These are phyloP conservation scores for Fusarium compactum DNA, from an alignment of 2,329 filamentous ascomycete species.

Conservation along the genomic window DNA sequence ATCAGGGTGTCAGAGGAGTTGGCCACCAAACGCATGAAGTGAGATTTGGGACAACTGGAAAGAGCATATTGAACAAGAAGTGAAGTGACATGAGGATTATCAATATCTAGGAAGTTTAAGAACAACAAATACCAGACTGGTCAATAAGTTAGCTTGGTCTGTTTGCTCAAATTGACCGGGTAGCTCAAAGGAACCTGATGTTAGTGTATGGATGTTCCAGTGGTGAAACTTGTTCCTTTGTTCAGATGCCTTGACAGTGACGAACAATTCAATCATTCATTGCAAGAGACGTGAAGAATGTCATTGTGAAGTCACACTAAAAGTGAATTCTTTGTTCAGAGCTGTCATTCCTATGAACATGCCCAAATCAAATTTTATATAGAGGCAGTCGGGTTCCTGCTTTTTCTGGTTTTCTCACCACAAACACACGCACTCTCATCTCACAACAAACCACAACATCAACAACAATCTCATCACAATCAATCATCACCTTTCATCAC, in stretches of 20 bases:
- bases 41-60: too few species aligned
- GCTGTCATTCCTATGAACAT: background rate
- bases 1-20: too few species aligned
- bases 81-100: too few species aligned
- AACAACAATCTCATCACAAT: background rate
- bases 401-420: background rate
- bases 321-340: background rate
- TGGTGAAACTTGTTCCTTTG: background rate
- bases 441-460: background rate
- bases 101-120: too few species aligned
- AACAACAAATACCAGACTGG: too few species aligned
- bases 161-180: too few species aligned
- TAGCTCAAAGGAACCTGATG: background rate
- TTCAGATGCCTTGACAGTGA: background rate
- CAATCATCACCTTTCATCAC: background rate
- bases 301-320: background rate
- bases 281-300: background rate
- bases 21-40: too few species aligned
- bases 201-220: accelerated
- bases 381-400: background rate
- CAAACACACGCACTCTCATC: background rate
- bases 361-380: background rate
- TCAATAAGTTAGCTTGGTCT: too few species aligned
- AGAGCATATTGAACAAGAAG: too few species aligned
- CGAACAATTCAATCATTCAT: background rate